Conservation (phyloP, 1,139 yeast species). For the Schwanniomyces etchellsii region DNA sequence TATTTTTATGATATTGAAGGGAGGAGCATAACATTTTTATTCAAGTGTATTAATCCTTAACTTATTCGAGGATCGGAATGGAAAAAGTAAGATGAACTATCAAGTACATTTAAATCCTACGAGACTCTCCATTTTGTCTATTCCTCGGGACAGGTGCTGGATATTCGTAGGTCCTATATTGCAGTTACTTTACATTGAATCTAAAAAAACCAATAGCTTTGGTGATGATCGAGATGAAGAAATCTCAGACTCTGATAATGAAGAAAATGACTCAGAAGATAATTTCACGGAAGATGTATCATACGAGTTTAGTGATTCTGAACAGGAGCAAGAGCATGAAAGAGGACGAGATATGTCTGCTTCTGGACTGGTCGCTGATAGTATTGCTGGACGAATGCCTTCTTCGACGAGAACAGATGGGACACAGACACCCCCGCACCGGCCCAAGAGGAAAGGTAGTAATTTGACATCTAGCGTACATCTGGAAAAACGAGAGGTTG, state of each 20-base stretch:
- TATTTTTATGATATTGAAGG: too few species aligned
- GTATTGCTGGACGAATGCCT: too few species aligned
- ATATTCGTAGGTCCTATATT: slow-evolving; percentile 42
- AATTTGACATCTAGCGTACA: slow-evolving; percentile 6
- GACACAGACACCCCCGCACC: too few species aligned
- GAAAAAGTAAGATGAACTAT: slow-evolving; percentile 17
- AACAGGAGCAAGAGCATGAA: slow-evolving; percentile 16
- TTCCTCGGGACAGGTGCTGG: slow-evolving; percentile 47
- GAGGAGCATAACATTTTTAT: too few species aligned
- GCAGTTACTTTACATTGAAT: slow-evolving; percentile 28
- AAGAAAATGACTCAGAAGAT: slow-evolving; percentile 15
- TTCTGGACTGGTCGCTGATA: too few species aligned
- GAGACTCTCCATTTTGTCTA: slow-evolving; percentile 39
- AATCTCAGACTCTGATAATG: slow-evolving; percentile 11
- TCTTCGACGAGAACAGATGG: too few species aligned
- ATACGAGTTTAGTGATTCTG: slow-evolving; percentile 8
- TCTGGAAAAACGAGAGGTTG: slow-evolving; percentile 8
- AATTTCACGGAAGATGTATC: slow-evolving; percentile 11
- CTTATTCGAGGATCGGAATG: too few species aligned
- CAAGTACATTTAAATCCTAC: slow-evolving; percentile 43
- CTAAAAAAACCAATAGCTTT: slow-evolving; percentile 5
- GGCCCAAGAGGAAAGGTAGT: too few species aligned
- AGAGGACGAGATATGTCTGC: slow-evolving; percentile 6
- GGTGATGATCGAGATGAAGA: slow-evolving; percentile 5
- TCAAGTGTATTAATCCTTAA: too few species aligned